Evolutionary conservation across 306 rosid species (phyloP).

Genomic region (Albizia julibrissin): DNA sequence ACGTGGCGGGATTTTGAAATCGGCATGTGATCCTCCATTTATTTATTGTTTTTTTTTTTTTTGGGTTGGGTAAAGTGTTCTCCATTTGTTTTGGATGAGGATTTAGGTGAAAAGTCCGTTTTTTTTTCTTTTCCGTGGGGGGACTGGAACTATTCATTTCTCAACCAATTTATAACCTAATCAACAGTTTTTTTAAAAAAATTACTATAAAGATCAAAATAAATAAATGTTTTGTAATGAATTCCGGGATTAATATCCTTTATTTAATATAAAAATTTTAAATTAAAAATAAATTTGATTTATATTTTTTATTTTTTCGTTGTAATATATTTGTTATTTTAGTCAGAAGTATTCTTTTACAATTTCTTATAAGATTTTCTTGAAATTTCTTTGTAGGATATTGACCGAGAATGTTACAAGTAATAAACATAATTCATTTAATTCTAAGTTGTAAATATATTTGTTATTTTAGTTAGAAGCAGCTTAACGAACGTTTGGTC

Average conservation of each 20-base stretch:
- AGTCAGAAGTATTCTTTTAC: too few relatives aligned
- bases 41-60: background rate
- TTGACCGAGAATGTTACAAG: too few relatives aligned
- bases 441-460: too few relatives aligned
- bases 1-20: constrained; percentile 45
- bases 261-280: too few relatives aligned
- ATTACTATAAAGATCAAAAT: background rate
- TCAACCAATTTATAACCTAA: background rate
- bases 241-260: background rate
- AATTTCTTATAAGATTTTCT: too few relatives aligned
- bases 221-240: background rate
- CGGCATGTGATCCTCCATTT: background rate
- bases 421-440: too few relatives aligned
- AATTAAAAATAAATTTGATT: too few relatives aligned
- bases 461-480: too few relatives aligned
- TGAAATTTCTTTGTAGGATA: too few relatives aligned
- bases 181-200: background rate
- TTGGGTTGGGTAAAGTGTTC: background rate
- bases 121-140: background rate
- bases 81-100: background rate
- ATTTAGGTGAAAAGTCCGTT: background rate
- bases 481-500: too few relatives aligned
- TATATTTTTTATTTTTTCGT: too few relatives aligned
- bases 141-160: background rate
- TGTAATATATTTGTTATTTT: too few relatives aligned